Evolutionary conservation across 306 rosid species (phyloP).

Genomic region (Acacia confusa): DNA sequence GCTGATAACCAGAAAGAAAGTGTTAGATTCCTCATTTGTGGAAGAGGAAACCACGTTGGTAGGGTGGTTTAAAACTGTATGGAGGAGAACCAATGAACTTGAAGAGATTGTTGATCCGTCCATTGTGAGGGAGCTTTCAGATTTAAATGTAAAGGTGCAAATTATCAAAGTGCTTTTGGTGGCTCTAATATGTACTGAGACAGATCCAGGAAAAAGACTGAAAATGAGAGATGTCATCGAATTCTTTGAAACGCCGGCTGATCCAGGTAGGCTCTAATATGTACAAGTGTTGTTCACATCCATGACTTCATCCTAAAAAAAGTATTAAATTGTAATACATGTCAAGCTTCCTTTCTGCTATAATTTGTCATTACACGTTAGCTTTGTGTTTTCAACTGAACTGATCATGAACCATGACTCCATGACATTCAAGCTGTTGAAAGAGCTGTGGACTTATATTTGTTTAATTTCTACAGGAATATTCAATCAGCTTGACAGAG

Average conservation of each 20-base stretch:
- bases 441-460: background rate
- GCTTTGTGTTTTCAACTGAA: background rate
- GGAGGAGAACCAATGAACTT: background rate
- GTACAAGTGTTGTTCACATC: background rate
- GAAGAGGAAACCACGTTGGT: slow-evolving; percentile 23
- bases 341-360: background rate
- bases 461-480: background rate
- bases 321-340: background rate
- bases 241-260: background rate
- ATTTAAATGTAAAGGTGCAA: background rate
- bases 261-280: background rate
- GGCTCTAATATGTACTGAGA: background rate
- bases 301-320: background rate
- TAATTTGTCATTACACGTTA: background rate
- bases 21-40: slow-evolving; percentile 42
- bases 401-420: background rate
- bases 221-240: background rate
- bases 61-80: background rate
- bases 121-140: background rate
- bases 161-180: background rate
- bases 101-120: background rate
- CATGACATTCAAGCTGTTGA: background rate
- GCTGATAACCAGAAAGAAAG: slow-evolving; percentile 41
- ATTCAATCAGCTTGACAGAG: background rate
- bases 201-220: background rate